These are phyloP conservation scores for Ramularia endophylla DNA, from an alignment of 2,329 filamentous ascomycete genomes.

Conservation along the genomic window DNA sequence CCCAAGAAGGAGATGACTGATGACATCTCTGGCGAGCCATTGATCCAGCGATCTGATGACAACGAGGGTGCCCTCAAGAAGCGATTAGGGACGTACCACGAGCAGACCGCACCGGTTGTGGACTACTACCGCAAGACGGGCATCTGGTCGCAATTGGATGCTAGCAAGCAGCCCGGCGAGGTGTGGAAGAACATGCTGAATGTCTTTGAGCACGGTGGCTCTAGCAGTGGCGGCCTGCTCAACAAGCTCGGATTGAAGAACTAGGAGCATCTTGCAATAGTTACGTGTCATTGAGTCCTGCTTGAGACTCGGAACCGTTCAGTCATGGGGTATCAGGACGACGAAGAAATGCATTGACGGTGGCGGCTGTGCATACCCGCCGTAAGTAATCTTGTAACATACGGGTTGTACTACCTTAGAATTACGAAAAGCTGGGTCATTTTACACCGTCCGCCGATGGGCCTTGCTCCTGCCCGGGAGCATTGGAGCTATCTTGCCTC, in stretches of 20 bases:
- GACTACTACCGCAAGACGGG: slow-evolving; percentile 95
- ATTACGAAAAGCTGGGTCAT: slow-evolving; percentile 2
- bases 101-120: slow-evolving; percentile 87
- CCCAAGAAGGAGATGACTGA: slow-evolving; percentile 92
- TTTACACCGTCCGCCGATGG: not conserved
- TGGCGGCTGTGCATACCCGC: slow-evolving; percentile 18
- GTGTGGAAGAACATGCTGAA: slow-evolving; percentile 91
- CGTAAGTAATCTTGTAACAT: slow-evolving; percentile 21
- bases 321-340: not conserved
- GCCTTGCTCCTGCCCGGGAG: slow-evolving; percentile 1
- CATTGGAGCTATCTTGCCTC: not conserved
- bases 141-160: slow-evolving; percentile 94
- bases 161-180: slow-evolving; percentile 88
- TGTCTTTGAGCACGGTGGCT: slow-evolving; percentile 58
- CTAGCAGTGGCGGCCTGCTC: slow-evolving; percentile 41
- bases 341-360: slow-evolving; percentile 2
- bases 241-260: slow-evolving; percentile 48
- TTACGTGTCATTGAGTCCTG: slow-evolving; percentile 8
- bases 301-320: not conserved
- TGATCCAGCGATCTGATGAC: slow-evolving; percentile 95
- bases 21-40: slow-evolving; percentile 91
- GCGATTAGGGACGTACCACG: slow-evolving; percentile 87
- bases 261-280: slow-evolving; percentile 13
- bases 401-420: slow-evolving; percentile 14
- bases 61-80: slow-evolving; percentile 95